These are phyloP conservation scores for Talaromyces wortmannii DNA, from an alignment of 495 filamentous ascomycete species.

Conservation along the genomic window DNA sequence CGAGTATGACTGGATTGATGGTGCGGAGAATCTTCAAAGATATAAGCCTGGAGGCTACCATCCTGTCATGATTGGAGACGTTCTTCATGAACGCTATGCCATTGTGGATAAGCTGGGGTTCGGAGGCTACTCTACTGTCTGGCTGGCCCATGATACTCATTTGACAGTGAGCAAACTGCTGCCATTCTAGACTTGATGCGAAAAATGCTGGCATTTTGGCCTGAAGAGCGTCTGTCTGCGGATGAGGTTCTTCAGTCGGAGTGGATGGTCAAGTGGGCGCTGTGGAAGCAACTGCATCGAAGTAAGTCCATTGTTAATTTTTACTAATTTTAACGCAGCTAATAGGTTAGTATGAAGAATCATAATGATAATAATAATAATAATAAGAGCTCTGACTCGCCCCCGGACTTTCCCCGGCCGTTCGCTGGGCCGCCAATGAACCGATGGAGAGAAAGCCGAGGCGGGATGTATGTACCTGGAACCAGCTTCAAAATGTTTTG, in stretches of 20 bases:
- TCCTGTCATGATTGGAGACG: slow-evolving; percentile 40
- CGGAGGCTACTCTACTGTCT: slow-evolving; percentile 46
- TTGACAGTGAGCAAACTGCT: slow-evolving; percentile 12
- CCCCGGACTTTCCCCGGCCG: too few relatives aligned
- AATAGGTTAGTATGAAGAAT: too few relatives aligned
- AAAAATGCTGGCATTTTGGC: slow-evolving; percentile 20
- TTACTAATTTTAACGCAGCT: too few relatives aligned
- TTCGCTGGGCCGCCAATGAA: too few relatives aligned
- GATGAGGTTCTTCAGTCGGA: slow-evolving; percentile 23
- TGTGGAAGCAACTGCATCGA: slow-evolving; percentile 10
- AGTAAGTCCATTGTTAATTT: too few relatives aligned
- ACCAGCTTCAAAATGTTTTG: too few relatives aligned
- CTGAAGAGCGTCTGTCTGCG: slow-evolving; percentile 22
- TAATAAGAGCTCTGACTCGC: too few relatives aligned
- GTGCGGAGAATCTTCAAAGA: slow-evolving; percentile 22
- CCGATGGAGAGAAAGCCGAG: too few relatives aligned
- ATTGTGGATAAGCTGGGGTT: slow-evolving; percentile 49
- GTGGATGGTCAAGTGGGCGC: slow-evolving; percentile 36
- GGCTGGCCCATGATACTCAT: slow-evolving; percentile 42
- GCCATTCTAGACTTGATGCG: slow-evolving; percentile 26
- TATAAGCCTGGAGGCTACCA: slow-evolving; percentile 33
- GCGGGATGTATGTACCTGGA: too few relatives aligned
- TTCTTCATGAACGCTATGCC: slow-evolving; percentile 22
- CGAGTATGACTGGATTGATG: slow-evolving; percentile 27
- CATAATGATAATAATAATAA: too few relatives aligned